A percentile compares a stretch with the other conserved stretches of the same genome.
Evolutionary conservation across 176 grass and related monocot genomes (phyloP).

Genomic region (Eleusine indica): DNA sequence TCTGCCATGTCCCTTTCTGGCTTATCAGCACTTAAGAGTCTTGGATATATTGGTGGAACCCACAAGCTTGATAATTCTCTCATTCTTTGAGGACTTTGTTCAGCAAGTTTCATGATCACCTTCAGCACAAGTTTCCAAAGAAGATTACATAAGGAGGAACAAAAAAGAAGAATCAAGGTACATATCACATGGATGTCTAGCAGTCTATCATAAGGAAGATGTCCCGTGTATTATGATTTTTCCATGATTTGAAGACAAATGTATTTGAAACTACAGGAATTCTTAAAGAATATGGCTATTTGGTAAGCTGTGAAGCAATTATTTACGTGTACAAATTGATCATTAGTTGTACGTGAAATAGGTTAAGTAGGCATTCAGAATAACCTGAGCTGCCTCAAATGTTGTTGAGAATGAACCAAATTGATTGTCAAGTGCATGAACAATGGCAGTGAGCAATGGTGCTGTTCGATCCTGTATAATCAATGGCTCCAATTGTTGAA

Average conservation of each 20-base stretch:
- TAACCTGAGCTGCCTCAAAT: slow-evolving; percentile 85
- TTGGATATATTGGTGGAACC: slow-evolving; percentile 73
- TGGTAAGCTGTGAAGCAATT: neutral
- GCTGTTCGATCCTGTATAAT: slow-evolving; percentile 46
- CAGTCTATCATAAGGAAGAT: neutral
- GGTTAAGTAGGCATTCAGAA: neutral
- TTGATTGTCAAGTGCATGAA: slow-evolving; percentile 79
- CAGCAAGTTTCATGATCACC: slow-evolving; percentile 61
- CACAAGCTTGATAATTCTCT: slow-evolving; percentile 66
- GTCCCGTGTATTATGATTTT: neutral
- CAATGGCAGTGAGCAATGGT: slow-evolving; percentile 51
- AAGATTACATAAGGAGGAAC: neutral
- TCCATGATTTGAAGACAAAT: neutral
- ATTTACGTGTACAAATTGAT: neutral
- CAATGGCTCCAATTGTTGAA: slow-evolving; percentile 64
- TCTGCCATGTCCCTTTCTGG: slow-evolving; percentile 67
- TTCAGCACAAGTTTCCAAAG: slow-evolving; percentile 47
- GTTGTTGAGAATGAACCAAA: slow-evolving; percentile 84
- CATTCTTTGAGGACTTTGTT: slow-evolving; percentile 56
- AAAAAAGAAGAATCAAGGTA: slow-evolving; percentile 15
- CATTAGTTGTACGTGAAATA: neutral
- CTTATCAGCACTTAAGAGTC: slow-evolving; percentile 75
- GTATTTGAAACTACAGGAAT: neutral
- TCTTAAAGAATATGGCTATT: neutral
- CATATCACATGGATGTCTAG: neutral